Evolutionary conservation across 208 protist species (phyloP).

Genomic region (Giardia duodenalis): DNA sequence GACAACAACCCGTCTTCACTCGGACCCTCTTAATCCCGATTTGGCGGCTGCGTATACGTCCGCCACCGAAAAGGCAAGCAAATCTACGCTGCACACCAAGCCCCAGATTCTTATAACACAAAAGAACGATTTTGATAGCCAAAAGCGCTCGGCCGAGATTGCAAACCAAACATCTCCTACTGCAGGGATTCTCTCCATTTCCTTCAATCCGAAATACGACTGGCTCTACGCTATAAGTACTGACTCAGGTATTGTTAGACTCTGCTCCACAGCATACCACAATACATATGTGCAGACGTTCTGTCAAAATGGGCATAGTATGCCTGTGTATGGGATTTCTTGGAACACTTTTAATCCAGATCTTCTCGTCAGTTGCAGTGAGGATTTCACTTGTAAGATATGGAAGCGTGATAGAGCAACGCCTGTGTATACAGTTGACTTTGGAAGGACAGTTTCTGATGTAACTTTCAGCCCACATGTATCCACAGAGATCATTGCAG

Average conservation of each 20-base stretch:
- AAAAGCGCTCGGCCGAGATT: background rate
- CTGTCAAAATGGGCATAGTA: background rate
- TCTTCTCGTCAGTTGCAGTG: background rate
- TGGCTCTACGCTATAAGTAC: conserved; percentile 13
- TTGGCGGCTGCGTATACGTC: background rate
- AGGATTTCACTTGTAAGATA: conserved; percentile 9
- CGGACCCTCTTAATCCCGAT: background rate
- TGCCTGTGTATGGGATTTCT: background rate
- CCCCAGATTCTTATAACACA: background rate
- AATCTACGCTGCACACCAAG: background rate
- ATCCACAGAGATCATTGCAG: conserved; percentile 7
- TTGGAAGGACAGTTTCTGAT: background rate
- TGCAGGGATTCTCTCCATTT: background rate
- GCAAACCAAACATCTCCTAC: background rate
- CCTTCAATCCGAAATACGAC: background rate
- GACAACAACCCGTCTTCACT: background rate
- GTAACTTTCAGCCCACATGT: background rate
- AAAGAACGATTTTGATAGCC: background rate
- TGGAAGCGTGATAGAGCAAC: background rate
- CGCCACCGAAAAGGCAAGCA: background rate
- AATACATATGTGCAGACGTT: background rate
- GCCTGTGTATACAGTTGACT: conserved; percentile 19
- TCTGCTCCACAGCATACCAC: conserved; percentile 1
- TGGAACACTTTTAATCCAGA: conserved; percentile 19
- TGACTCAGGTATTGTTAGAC: background rate